Evolutionary conservation across 371 early-diverging fungal genomes (phyloP).

Genomic region (Lichtheimia ramosa): DNA sequence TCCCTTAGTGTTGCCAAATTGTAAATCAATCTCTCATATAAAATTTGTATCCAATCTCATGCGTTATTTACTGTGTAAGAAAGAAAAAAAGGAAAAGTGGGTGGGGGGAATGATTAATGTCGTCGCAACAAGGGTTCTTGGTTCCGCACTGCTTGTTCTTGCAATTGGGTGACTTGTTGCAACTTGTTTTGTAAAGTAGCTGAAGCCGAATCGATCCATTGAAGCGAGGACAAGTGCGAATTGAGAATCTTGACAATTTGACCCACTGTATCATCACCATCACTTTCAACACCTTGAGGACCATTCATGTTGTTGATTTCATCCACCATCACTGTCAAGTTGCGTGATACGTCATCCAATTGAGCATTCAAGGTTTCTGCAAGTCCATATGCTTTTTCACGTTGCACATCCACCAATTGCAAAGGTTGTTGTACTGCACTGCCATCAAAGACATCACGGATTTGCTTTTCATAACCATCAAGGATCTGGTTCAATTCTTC

Average conservation of each 20-base stretch:
- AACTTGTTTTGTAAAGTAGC: constrained; percentile 49
- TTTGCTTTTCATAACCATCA: constrained; percentile 77
- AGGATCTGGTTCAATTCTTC: constrained; percentile 76
- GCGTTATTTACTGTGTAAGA: background rate
- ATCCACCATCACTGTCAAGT: constrained; percentile 79
- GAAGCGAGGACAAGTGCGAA: constrained; percentile 83
- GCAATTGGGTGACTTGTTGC: constrained; percentile 49
- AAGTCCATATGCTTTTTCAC: constrained; percentile 82
- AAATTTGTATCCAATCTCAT: no score
- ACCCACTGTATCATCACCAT: constrained; percentile 37
- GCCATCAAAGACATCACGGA: constrained; percentile 55
- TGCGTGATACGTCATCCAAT: constrained; percentile 82
- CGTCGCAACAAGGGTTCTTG: constrained; percentile 23
- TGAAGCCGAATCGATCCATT: constrained; percentile 81
- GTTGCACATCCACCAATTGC: constrained; percentile 79
- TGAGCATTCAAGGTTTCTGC: constrained; percentile 85
- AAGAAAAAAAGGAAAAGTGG: background rate
- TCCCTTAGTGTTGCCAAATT: constrained; percentile 28
- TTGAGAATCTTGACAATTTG: constrained; percentile 90
- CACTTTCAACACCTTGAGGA: constrained; percentile 37
- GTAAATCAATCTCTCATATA: constrained; percentile 8
- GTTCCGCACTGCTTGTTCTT: constrained; percentile 45
- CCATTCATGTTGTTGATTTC: constrained; percentile 77
- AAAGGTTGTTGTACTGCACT: constrained; percentile 48
- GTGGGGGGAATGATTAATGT: background rate